Evolutionary conservation across 768 basidiomycete genomes (phyloP).

Genomic region (Psilocybe cubensis): DNA sequence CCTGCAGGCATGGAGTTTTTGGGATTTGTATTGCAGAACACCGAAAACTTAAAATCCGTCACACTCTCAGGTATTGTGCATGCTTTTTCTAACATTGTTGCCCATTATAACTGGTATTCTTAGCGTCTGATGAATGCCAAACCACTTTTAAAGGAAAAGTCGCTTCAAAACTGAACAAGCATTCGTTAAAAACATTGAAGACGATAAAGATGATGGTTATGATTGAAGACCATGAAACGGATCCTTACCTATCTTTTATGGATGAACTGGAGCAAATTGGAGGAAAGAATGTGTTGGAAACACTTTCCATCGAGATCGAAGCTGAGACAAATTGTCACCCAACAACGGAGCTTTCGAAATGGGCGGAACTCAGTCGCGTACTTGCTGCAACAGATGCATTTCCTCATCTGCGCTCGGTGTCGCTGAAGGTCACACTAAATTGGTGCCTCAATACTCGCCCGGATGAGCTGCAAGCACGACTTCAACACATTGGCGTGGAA

Average conservation of each 20-base stretch:
- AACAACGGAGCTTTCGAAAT: constrained; percentile 5
- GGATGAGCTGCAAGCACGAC: background rate
- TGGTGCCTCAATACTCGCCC: background rate
- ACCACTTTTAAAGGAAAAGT: background rate
- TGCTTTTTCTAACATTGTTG: background rate
- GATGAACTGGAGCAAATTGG: constrained; percentile 8
- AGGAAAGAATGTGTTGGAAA: constrained; percentile 6
- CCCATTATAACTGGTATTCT: background rate
- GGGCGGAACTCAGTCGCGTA: constrained; percentile 5
- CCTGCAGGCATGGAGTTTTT: background rate
- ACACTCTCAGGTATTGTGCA: constrained; percentile 8
- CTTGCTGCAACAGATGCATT: background rate
- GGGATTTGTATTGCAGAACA: background rate
- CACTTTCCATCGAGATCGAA: background rate
- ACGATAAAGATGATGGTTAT: background rate
- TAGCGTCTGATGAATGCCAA: background rate
- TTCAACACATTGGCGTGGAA: constrained; percentile 6
- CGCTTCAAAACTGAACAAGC: background rate
- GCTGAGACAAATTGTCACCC: constrained; percentile 6
- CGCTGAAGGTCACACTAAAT: background rate
- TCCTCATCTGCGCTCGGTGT: background rate
- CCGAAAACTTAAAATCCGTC: background rate
- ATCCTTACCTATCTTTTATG: constrained; percentile 7
- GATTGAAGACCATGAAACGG: background rate
- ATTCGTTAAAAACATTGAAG: constrained; percentile 4